phyloP scores from a whole-genome alignment of 2,329 filamentous ascomycete genomes.

The Exophiala dermatitidis region DNA sequence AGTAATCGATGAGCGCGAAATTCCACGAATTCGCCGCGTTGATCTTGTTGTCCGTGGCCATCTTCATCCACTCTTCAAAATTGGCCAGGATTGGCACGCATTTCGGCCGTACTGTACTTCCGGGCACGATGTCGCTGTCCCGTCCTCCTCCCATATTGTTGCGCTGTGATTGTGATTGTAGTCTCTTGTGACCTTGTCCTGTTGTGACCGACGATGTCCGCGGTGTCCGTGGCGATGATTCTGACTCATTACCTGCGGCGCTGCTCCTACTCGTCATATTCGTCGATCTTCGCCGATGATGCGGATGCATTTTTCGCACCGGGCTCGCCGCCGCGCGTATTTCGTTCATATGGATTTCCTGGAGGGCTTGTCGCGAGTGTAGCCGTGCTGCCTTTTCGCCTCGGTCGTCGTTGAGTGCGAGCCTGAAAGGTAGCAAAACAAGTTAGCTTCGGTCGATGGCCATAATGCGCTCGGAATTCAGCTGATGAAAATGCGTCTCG shows the following conservation, averaged over 20 bases:
- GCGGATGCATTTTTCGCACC: slow-evolving; percentile 52
- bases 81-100: slow-evolving; percentile 75
- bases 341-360: slow-evolving; percentile 87
- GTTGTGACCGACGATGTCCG: slow-evolving; percentile 38
- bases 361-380: slow-evolving; percentile 77
- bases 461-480: not conserved
- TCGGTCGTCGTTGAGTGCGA: slow-evolving; percentile 92
- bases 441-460: not conserved
- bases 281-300: slow-evolving; percentile 32
- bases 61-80: slow-evolving; percentile 99
- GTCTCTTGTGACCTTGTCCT: slow-evolving; percentile 10
- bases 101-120: slow-evolving; percentile 23
- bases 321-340: slow-evolving; percentile 76
- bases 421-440: slow-evolving; percentile 46
- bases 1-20: slow-evolving; percentile 99
- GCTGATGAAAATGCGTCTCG: too few species aligned
- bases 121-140: slow-evolving; percentile 15
- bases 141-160: not conserved
- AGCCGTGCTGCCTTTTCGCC: slow-evolving; percentile 83
- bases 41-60: slow-evolving; percentile 99
- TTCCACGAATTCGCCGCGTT: slow-evolving; percentile 98
- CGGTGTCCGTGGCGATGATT: slow-evolving; percentile 44
- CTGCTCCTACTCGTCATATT: slow-evolving; percentile 42
- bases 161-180: slow-evolving; percentile 1
- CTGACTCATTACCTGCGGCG: slow-evolving; percentile 43